Base-by-base conservation (phyloP, 2,329 filamentous ascomycete genomes). In the Colletotrichum paranaense region DNA sequence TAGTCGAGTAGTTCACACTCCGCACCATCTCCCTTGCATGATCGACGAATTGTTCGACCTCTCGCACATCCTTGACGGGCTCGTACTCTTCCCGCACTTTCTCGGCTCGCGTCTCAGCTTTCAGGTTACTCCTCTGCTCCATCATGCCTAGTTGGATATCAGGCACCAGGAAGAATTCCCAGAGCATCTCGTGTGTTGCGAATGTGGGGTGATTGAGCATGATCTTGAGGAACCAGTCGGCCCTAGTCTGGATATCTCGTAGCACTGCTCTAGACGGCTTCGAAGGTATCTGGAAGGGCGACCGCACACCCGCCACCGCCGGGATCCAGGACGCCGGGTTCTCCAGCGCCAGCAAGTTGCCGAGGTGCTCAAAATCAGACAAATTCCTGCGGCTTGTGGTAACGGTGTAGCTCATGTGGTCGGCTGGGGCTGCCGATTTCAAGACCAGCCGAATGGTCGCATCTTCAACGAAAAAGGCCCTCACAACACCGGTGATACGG, bases 151-250 rank as follows among this genome's bases (percentile, higher is more conserved):
- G 89, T 80, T 98, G 94, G 62, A 99, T 91, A 77, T 99, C 97
- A 1, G 97, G 97, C 14, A 99, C 95, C 0, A 99, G 88, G 83
- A 99, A 98, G 84, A 99, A 99, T 78, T 99, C 97, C 97, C 97
- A 99, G 2, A 99, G 88, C 89, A 98, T 95, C 84, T 99, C 97
- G 79, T 99, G 97, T 0, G 94, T 98, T 0, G 95, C 90, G 80
- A 99, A 98, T 0, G 97, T 98, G 4, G 96, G 93, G 79, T 99
- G 97, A 9, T 90, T 88, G 30, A 99, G 88, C 75, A 99, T 88
- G 22, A 95, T 94, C 76, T 94, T 94, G 77, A 99, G 85, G 78
- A 98, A 98, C 77, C 91, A 93, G 82, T 99, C 95, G 24, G 98
- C 91, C 19, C 93, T 91, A 57, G 95, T 86, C 80, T 99, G 97